Conservation (phyloP, 2,329 filamentous ascomycete genomes). For the Eurotiales sp. region DNA sequence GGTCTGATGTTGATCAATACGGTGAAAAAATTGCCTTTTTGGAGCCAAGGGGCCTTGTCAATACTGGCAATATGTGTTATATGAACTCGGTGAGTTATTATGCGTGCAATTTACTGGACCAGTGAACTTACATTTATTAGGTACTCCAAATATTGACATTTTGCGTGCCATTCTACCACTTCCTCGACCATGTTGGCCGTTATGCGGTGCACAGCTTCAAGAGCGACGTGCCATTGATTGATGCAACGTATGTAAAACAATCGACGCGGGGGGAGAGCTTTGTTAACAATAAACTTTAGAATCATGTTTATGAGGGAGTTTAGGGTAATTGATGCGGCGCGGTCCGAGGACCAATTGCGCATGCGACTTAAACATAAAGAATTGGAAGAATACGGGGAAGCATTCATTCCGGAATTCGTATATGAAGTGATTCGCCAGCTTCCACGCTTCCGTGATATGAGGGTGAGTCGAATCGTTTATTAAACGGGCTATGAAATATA, state of each 20-base stretch:
- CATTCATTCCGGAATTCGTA: constrained; percentile 90
- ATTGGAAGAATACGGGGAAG: constrained; percentile 83
- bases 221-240: constrained; percentile 86
- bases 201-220: constrained; percentile 88
- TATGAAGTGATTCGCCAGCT: constrained; percentile 88
- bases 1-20: constrained; percentile 57
- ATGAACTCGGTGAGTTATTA: constrained; percentile 88
- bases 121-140: constrained; percentile 49
- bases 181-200: constrained; percentile 81
- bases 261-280: not conserved
- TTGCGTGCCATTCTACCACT: constrained; percentile 90
- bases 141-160: constrained; percentile 93
- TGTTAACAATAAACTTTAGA: constrained; percentile 45
- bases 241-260: constrained; percentile 71
- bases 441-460: constrained; percentile 87
- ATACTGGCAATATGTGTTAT: constrained; percentile 99
- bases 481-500: not conserved
- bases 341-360: constrained; percentile 68
- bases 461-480: constrained; percentile 53
- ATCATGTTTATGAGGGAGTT: constrained; percentile 97
- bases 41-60: constrained; percentile 88
- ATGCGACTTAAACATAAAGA: constrained; percentile 74
- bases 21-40: constrained; percentile 71
- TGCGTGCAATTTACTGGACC: constrained; percentile 5
- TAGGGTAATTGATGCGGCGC: constrained; percentile 75